These are phyloP conservation scores for Pythium diclinum DNA, from an alignment of 352 stramenopile genomes.

Conservation along the genomic window DNA sequence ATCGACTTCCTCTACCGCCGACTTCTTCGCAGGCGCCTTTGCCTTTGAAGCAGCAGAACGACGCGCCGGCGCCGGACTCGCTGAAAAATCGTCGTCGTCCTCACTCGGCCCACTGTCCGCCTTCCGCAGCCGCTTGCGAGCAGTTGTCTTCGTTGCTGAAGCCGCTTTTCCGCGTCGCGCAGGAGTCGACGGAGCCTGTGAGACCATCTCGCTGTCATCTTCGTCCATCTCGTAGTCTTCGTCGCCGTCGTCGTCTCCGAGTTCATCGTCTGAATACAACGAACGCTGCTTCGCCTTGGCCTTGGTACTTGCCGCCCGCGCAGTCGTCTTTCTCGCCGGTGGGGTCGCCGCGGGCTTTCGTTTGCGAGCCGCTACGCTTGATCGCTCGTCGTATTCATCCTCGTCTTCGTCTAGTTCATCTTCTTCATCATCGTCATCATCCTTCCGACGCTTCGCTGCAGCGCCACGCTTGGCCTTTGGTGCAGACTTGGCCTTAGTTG, in stretches of 20 bases:
- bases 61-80: not conserved
- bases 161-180: slow-evolving; percentile 17
- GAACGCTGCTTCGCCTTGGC: slow-evolving; percentile 26
- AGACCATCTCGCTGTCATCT: slow-evolving; percentile 35
- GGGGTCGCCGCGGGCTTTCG: slow-evolving; percentile 14
- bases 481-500: slow-evolving; percentile 2
- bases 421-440: slow-evolving; percentile 19
- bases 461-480: not conserved
- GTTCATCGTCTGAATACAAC: slow-evolving; percentile 43
- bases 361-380: slow-evolving; percentile 6
- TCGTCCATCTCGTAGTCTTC: slow-evolving; percentile 59
- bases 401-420: slow-evolving; percentile 11
- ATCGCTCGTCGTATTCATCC: slow-evolving; percentile 9
- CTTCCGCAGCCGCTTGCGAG: slow-evolving; percentile 23
- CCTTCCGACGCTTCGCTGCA: slow-evolving; percentile 8
- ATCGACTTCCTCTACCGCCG: slow-evolving; percentile 23
- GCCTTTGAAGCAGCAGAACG: slow-evolving; percentile 22
- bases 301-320: slow-evolving; percentile 31
- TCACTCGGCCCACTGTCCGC: slow-evolving; percentile 21
- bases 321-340: slow-evolving; percentile 21
- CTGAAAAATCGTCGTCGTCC: slow-evolving; percentile 3
- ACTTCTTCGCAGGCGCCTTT: slow-evolving; percentile 22
- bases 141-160: slow-evolving; percentile 7
- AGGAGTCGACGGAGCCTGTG: slow-evolving; percentile 13
- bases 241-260: slow-evolving; percentile 53